phyloP scores from a whole-genome alignment of 164 flowering plant genomes.

The Nelumbo lutea region DNA sequence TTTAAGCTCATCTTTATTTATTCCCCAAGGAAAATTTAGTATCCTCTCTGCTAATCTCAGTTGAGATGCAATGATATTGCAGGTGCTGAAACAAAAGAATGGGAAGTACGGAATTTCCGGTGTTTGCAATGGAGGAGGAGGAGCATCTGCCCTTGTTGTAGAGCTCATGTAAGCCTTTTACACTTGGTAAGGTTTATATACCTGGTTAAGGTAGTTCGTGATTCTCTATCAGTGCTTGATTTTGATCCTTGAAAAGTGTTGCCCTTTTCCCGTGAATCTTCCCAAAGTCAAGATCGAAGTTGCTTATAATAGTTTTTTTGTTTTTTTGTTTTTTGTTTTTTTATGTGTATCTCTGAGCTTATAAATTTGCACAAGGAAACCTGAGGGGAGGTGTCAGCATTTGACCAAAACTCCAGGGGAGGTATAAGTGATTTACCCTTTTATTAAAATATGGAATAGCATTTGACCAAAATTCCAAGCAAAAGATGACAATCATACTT shows the following conservation, averaged over 20 bases:
- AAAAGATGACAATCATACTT: too few species aligned
- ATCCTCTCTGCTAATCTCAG: neutral
- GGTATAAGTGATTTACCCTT: too few species aligned
- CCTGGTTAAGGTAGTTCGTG: neutral
- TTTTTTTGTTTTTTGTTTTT: neutral
- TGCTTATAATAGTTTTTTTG: neutral
- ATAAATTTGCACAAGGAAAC: neutral
- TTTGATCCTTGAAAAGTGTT: too few species aligned
- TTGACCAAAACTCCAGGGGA: neutral
- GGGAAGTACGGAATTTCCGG: slow-evolving; percentile 70
- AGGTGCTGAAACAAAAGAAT: slow-evolving; percentile 64
- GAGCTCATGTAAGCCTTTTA: slow-evolving; percentile 56
- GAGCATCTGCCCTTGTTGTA: slow-evolving; percentile 80
- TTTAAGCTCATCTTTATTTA: neutral
- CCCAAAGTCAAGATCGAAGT: neutral
- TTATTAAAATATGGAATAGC: too few species aligned
- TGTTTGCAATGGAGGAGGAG: slow-evolving; percentile 88
- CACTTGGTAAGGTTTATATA: neutral
- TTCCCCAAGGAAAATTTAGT: neutral
- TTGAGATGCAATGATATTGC: slow-evolving; percentile 12
- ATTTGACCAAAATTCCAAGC: too few species aligned
- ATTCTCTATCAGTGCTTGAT: neutral
- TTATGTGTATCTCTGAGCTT: neutral
- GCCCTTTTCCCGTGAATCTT: neutral
- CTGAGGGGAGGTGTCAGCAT: neutral